phyloP scores from a whole-genome alignment of 768 basidiomycete species.

The Xerocomellus intermedius region DNA sequence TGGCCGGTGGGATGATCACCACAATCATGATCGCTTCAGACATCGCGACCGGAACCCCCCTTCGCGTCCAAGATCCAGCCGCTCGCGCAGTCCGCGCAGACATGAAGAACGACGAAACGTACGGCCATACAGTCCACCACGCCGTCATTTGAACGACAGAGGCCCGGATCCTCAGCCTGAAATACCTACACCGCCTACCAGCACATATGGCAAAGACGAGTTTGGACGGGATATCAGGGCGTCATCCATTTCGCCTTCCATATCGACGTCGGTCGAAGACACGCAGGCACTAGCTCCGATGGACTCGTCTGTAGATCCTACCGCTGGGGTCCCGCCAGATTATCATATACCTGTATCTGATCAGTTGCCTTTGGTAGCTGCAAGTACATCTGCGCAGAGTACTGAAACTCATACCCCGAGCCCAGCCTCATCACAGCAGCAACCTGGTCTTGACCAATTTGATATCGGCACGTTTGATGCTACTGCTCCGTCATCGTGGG shows the following conservation, averaged over 20 bases:
- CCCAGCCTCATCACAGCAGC: slow-evolving; percentile 41
- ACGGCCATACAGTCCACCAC: slow-evolving; percentile 61
- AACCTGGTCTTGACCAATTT: slow-evolving; percentile 62
- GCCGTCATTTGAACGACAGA: slow-evolving; percentile 39
- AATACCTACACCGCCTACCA: slow-evolving; percentile 23
- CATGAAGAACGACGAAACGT: slow-evolving; percentile 48
- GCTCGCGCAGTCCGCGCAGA: slow-evolving; percentile 76
- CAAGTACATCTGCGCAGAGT: slow-evolving; percentile 55
- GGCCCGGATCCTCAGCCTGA: slow-evolving; percentile 29
- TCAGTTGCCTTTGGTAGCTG: slow-evolving; percentile 45
- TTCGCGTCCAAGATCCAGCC: slow-evolving; percentile 54
- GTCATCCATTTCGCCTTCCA: slow-evolving; percentile 40
- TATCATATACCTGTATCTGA: slow-evolving; percentile 46
- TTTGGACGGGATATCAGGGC: slow-evolving; percentile 81
- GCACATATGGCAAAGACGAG: slow-evolving; percentile 66
- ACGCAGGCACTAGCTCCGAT: slow-evolving; percentile 30
- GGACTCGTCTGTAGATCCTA: slow-evolving; percentile 41
- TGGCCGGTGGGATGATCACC: slow-evolving; percentile 65
- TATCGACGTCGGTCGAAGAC: slow-evolving; percentile 27
- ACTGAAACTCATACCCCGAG: slow-evolving; percentile 29
- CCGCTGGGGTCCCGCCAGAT: slow-evolving; percentile 45
- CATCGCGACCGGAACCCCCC: slow-evolving; percentile 43
- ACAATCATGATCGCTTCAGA: slow-evolving; percentile 39
- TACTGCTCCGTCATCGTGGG: slow-evolving; percentile 73
- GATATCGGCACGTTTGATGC: slow-evolving; percentile 72